Base-by-base conservation (phyloP, 441 rosid species). In the Mallotus repandus region DNA sequence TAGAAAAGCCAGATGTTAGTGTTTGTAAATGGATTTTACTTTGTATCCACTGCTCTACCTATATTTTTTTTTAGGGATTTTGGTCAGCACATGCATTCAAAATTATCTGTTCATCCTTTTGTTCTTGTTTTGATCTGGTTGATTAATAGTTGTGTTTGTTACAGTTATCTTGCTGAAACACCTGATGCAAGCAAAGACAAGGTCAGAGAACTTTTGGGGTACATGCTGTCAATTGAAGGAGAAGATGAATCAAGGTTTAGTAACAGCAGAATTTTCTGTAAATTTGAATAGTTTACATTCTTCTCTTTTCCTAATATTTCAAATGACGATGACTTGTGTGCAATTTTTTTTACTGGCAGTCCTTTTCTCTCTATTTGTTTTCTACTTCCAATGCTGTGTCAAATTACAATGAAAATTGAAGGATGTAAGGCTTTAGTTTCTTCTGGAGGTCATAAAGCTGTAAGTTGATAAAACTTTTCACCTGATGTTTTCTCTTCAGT, bases 341-440 rank as follows among this genome's bases (percentile, higher is more conserved):
- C 2, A 54, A 10, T 52, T 41, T 75, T 73, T 43, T 77, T 61
- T 18, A 71, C 76, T 80, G 74, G 65, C 93, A 91, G 98, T 69
- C 89, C 97, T 12, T 91, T 91, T 74, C 77, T 81, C 79, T 86
- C 97, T n/a, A 59, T 81, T 32, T 86, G 91, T 86, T 93, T 96
- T 89, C 77, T 93, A 81, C 93, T 92, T 71, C 97, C 98, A 62
- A 76, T 93, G 91, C 85, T 96, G 59, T 96, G 96, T 80, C 98
- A 96, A 85, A 84, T 87, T 49, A 90, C 97, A 62, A 86, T 87
- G 98, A 35, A 84, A 21, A 56, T 77, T 61, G 94, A 84, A 76
- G 99, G 97, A 79, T 89, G 97, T 77, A 81, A 78, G 74, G 79
- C 83, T 76, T 74, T 93, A 85, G 86, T 83, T 50, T 80, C 86